Evolutionary conservation across 2,329 filamentous ascomycete genomes (phyloP), one percentile per base, ranked within the genome.

Genomic region (Phyllosticta citriasiana): DNA sequence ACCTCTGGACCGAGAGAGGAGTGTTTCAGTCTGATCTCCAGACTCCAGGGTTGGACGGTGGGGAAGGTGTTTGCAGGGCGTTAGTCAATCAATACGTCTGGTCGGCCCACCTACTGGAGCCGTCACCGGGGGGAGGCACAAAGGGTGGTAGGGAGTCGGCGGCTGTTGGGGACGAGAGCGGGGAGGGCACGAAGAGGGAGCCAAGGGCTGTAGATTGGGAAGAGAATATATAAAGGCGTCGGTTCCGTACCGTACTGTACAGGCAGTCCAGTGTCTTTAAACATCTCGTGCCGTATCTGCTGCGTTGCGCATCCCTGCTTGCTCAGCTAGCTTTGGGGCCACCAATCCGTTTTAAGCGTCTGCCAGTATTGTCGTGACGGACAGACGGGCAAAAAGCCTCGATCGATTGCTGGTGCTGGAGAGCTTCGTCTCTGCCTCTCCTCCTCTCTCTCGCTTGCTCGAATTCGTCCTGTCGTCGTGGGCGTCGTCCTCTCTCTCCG

Each of bases 301-400:
- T 40, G 52, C 53, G 52, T 59, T 55, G 52, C 53, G 58, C 53
- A 60, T 60, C 58, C 53, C 58, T 59, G 57, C 57, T 50, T 50
- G 57, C 52, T 47, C 52, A 53, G 52, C 50, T 55, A 60, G 58
- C 52, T 54, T 59, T 53, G 52, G 52, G 52, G 57, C 52, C 57
- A 60, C 58, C 58, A 60, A 55, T 60, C 58, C 58, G 25, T 53
- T 60, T 60, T 51, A 47, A 54, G 58, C 35, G 35, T 22, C 58
- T 60, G 58, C 58, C 58, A 60, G 55, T 56, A 35, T n/a, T 47
- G 40, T 47, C 58, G 58, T 52, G 58, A 56, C 53, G 40, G 40
- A 47, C 40, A n/a, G 40, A 47, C 53, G 35, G n/a, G 27, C 8
- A 24, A 60, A 60, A 55, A 55, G 58, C 58, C 57, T 60, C 58